Evolutionary conservation across 2,329 filamentous ascomycete species (phyloP).

Genomic region (Arthrobotrys sphaeroides): DNA sequence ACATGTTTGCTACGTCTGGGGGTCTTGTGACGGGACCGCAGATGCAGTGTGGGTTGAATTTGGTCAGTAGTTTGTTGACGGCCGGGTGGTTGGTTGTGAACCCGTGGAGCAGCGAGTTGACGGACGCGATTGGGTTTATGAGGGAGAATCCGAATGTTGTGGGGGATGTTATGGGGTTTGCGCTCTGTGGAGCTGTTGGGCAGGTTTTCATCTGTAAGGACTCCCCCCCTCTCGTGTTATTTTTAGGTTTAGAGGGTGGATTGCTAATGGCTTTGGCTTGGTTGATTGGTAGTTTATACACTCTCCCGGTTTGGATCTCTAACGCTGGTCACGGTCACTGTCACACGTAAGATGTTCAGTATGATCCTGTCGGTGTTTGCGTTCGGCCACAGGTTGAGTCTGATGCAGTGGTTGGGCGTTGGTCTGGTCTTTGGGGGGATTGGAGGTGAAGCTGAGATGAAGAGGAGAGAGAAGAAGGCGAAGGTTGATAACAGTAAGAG

Average conservation of each 20-base stretch:
- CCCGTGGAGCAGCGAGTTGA: conserved; percentile 83
- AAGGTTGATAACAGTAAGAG: conserved; percentile 72
- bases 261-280: neutral
- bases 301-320: conserved; percentile 90
- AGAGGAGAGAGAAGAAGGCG: conserved; percentile 80
- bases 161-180: conserved; percentile 88
- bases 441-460: conserved; percentile 85
- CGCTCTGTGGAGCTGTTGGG: conserved; percentile 86
- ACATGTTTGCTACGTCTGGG: conserved; percentile 73
- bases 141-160: conserved; percentile 80
- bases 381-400: conserved; percentile 85
- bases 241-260: neutral
- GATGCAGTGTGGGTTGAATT: conserved; percentile 99
- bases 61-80: conserved; percentile 83
- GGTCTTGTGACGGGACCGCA: conserved; percentile 75
- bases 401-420: conserved; percentile 95
- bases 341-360: conserved; percentile 98
- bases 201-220: conserved; percentile 89
- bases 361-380: conserved; percentile 96
- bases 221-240: neutral
- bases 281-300: conserved; percentile 74
- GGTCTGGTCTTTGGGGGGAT: conserved; percentile 93
- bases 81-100: conserved; percentile 77
- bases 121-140: conserved; percentile 82
- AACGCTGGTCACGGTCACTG: conserved; percentile 92